A percentile compares a stretch with the other conserved stretches of the same genome.
Evolutionary conservation across 2,329 filamentous ascomycete species (phyloP).

Genomic region (Colletotrichum eleusines): DNA sequence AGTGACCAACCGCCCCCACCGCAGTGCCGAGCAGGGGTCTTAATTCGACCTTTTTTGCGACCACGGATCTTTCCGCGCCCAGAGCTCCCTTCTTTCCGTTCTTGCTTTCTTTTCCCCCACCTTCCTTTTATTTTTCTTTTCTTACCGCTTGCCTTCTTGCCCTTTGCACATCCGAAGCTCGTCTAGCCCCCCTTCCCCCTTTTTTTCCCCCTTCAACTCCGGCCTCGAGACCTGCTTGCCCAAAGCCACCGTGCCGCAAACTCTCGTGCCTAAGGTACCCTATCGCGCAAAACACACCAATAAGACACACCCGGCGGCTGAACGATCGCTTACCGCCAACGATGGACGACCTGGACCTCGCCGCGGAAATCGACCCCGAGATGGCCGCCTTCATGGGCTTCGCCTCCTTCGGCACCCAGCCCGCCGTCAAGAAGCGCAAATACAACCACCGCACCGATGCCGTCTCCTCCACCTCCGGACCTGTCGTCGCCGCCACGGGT

Average conservation of each 20-base stretch:
- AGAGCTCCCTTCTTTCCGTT: constrained; percentile 14
- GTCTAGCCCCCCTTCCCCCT: not conserved
- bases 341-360: constrained; percentile 44
- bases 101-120: no score
- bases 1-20: constrained; percentile 24
- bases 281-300: not conserved
- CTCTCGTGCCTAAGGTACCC: not conserved
- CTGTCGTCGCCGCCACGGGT: constrained; percentile 48
- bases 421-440: constrained; percentile 73
- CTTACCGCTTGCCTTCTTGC: not conserved
- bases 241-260: not conserved
- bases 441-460: constrained; percentile 70
- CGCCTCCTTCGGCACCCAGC: constrained; percentile 73
- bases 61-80: constrained; percentile 29
- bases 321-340: constrained; percentile 6
- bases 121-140: not conserved
- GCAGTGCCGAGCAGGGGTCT: constrained; percentile 37
- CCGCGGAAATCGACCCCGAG: constrained; percentile 46
- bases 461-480: constrained; percentile 50
- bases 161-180: not conserved
- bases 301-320: not conserved
- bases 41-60: constrained; percentile 24
- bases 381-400: constrained; percentile 81
- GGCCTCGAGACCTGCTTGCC: not conserved
- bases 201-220: not conserved